Conservation (phyloP, 495 filamentous ascomycete genomes). For the Penicillium canescens region DNA sequence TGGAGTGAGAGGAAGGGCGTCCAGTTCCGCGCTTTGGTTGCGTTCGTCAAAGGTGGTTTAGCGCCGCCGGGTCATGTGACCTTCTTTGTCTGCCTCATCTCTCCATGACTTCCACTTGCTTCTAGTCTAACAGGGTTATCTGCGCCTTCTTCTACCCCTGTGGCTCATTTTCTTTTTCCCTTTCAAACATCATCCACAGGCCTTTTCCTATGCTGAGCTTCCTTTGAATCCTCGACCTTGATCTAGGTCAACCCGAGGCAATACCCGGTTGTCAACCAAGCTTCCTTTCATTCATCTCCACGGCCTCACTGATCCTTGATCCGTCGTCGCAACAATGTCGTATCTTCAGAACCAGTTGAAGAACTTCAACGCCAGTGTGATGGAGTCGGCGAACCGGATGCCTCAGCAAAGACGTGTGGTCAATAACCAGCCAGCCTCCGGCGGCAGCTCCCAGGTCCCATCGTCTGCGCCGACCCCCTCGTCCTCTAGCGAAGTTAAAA, state of each 20-base stretch:
- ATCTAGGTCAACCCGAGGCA: background rate
- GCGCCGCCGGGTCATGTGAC: slow-evolving; percentile 16
- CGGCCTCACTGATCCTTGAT: background rate
- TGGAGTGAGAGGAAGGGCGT: slow-evolving; percentile 15
- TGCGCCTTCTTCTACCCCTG: no score
- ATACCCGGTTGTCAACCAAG: background rate
- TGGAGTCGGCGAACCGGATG: slow-evolving; percentile 44
- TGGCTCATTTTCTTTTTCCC: no score
- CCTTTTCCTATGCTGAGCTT: no score
- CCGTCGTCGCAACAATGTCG: slow-evolving; percentile 35
- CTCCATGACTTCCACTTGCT: no score
- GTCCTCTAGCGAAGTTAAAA: slow-evolving; percentile 48
- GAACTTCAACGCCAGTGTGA: slow-evolving; percentile 48
- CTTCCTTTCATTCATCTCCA: background rate
- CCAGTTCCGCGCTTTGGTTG: slow-evolving; percentile 21
- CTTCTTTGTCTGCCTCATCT: background rate
- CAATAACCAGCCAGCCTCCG: slow-evolving; percentile 31
- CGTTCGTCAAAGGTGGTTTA: slow-evolving; percentile 16
- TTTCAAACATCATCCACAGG: no score
- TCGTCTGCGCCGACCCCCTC: slow-evolving; percentile 43
- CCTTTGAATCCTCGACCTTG: background rate
- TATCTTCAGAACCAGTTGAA: slow-evolving; percentile 49
- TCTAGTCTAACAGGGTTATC: no score
- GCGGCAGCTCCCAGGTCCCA: slow-evolving; percentile 40
- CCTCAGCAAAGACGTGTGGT: slow-evolving; percentile 44